Evolutionary conservation across 1,284 basidiomycete genomes (phyloP).

Genomic region (Exsudoporus floridanus): DNA sequence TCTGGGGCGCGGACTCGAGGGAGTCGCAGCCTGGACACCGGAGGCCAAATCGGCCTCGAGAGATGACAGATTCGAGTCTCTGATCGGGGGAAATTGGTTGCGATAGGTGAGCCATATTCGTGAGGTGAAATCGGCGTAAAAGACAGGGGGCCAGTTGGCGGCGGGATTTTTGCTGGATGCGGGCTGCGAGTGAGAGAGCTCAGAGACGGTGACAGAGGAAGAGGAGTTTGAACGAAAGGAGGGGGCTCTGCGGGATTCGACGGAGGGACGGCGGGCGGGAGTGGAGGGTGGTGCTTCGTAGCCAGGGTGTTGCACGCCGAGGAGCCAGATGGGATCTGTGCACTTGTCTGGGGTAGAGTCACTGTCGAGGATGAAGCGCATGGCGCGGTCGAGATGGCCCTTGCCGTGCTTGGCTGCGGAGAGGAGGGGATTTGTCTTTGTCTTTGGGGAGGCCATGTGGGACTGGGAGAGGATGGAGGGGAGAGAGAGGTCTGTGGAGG

Average conservation of each 20-base stretch:
- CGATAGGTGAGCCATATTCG: constrained; percentile 92
- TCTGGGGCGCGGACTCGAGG: constrained; percentile 40
- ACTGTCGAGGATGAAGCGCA: constrained; percentile 81
- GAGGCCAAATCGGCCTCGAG: constrained; percentile 40
- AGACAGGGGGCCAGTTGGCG: constrained; percentile 72
- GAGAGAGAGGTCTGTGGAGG: constrained; percentile 68
- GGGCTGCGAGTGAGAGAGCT: constrained; percentile 41
- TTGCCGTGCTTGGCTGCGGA: constrained; percentile 71
- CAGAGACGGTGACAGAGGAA: constrained; percentile 40
- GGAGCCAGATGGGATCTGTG: constrained; percentile 78
- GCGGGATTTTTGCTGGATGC: constrained; percentile 44
- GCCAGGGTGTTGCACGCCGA: constrained; percentile 77
- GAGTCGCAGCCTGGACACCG: constrained; percentile 17
- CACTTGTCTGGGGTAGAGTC: constrained; percentile 82
- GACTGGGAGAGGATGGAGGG: constrained; percentile 57
- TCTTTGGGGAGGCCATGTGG: constrained; percentile 43
- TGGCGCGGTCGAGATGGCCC: constrained; percentile 73
- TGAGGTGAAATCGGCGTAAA: constrained; percentile 89
- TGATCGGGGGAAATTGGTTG: constrained; percentile 82
- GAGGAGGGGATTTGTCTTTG: constrained; percentile 51
- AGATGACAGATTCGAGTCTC: constrained; percentile 61
- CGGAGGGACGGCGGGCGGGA: constrained; percentile 25
- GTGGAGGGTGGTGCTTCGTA: constrained; percentile 56
- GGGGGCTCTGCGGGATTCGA: constrained; percentile 38
- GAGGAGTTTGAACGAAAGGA: constrained; percentile 54